Evolutionary conservation across 768 basidiomycete genomes (phyloP).

Genomic region (Podaxis sp.): DNA sequence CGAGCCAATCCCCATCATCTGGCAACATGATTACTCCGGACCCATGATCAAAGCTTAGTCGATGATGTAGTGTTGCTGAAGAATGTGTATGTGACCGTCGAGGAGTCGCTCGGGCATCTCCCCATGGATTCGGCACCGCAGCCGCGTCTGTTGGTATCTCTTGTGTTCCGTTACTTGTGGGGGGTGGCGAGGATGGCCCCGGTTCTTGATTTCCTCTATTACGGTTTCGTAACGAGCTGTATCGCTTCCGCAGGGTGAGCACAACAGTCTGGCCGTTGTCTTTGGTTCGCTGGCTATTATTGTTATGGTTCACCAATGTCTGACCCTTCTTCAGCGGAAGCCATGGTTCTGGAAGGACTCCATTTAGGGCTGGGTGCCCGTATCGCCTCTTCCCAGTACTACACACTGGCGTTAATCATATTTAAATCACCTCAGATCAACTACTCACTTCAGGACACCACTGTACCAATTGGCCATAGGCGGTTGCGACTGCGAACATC

Average conservation of each 20-base stretch:
- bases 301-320: conserved; percentile 61
- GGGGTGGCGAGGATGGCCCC: neutral
- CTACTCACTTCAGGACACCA: conserved; percentile 83
- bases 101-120: conserved; percentile 36
- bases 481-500: conserved; percentile 73
- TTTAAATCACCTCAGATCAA: neutral
- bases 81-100: conserved; percentile 18
- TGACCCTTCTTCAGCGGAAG: conserved; percentile 86
- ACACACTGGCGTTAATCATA: conserved; percentile 8
- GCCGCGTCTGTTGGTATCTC: conserved; percentile 23
- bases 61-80: conserved; percentile 44
- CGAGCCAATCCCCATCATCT: conserved; percentile 68
- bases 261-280: conserved; percentile 67
- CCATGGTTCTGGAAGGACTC: conserved; percentile 92
- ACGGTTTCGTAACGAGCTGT: conserved; percentile 38
- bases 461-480: conserved; percentile 95
- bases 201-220: conserved; percentile 11
- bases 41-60: conserved; percentile 81
- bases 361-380: conserved; percentile 94
- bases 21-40: conserved; percentile 89
- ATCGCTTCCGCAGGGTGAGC: conserved; percentile 75
- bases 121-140: conserved; percentile 57
- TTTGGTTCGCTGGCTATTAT: conserved; percentile 38
- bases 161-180: neutral
- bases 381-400: conserved; percentile 95